A percentile compares a stretch with the other conserved stretches of the same genome.
These are phyloP conservation scores for Batrachochytrium dendrobatidis DNA, from an alignment of 371 early-diverging fungal genomes.

Conservation along the genomic window DNA sequence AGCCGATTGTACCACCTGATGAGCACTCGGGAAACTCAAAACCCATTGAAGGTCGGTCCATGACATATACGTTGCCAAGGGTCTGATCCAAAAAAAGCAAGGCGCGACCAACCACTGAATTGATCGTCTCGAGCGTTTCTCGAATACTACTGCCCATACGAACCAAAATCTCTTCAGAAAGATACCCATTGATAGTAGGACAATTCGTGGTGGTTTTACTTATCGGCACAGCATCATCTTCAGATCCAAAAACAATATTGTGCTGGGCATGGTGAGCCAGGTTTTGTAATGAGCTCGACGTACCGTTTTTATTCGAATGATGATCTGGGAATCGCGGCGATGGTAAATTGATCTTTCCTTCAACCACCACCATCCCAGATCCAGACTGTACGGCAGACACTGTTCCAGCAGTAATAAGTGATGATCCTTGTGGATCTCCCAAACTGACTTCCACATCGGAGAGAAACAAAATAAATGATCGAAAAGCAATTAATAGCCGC, in stretches of 20 bases:
- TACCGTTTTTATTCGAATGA: background rate
- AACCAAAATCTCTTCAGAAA: background rate
- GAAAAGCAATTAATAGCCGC: constrained; percentile 64
- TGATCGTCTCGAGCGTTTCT: constrained; percentile 9
- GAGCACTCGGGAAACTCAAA: background rate
- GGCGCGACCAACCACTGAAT: constrained; percentile 7
- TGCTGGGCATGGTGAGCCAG: background rate
- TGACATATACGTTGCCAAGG: background rate
- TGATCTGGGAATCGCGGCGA: constrained; percentile 36
- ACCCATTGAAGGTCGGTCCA: constrained; percentile 4
- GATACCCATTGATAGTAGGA: background rate
- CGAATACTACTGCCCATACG: constrained; percentile 12
- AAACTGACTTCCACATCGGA: constrained; percentile 56
- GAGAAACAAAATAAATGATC: constrained; percentile 64
- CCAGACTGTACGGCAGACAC: constrained; percentile 18
- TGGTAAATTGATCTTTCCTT: constrained; percentile 35
- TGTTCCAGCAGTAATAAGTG: constrained; percentile 13
- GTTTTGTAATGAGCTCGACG: background rate
- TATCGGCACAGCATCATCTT: too few relatives aligned
- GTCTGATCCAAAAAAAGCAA: constrained; percentile 6
- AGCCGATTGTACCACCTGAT: background rate
- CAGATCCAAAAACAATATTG: too few relatives aligned
- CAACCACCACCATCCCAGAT: constrained; percentile 32
- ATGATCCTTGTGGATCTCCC: constrained; percentile 9
- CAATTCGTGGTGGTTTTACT: too few relatives aligned